Percentiles rank a stretch among this genome's conserved stretches.
Conservation (phyloP, 208 protist genomes). For the Crithidia expoeki region DNA sequence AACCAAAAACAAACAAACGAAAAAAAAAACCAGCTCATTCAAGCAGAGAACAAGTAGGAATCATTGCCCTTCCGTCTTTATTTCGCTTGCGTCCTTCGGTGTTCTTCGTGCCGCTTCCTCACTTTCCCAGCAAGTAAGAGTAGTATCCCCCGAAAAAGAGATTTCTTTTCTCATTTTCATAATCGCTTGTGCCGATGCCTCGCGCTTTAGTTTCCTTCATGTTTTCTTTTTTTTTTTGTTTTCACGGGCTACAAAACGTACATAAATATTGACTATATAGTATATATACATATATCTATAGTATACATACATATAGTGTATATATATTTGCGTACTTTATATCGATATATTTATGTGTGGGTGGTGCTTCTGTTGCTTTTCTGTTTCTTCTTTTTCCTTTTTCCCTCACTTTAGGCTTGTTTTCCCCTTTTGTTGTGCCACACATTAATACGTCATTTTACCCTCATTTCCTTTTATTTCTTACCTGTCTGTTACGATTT, state of each 20-base stretch:
- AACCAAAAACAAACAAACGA: neutral
- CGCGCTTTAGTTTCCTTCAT: slow-evolving; percentile 15
- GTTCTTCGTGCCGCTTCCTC: neutral
- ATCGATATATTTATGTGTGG: slow-evolving; percentile 2
- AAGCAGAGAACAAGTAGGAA: neutral
- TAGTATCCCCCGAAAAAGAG: neutral
- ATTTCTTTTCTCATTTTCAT: slow-evolving; percentile 10
- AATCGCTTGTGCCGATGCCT: slow-evolving; percentile 6
- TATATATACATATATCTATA: too few relatives aligned
- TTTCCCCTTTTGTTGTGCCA: neutral
- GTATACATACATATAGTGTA: neutral
- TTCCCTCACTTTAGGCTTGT: slow-evolving; percentile 6
- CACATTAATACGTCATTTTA: slow-evolving; percentile 1
- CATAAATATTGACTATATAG: too few relatives aligned
- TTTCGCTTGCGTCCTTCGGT: neutral
- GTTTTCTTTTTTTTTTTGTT: slow-evolving; percentile 22
- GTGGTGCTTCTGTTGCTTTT: slow-evolving; percentile 18
- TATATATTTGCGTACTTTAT: neutral
- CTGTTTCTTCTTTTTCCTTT: slow-evolving; percentile 7
- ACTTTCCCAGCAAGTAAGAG: neutral
- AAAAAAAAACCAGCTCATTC: neutral
- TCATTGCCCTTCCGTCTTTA: slow-evolving; percentile 5
- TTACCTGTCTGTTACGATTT: neutral
- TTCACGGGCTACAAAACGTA: too few relatives aligned
- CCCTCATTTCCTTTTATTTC: slow-evolving; percentile 13